Conservation (phyloP, 495 filamentous ascomycete species). For the Aspergillus kassunensis region DNA sequence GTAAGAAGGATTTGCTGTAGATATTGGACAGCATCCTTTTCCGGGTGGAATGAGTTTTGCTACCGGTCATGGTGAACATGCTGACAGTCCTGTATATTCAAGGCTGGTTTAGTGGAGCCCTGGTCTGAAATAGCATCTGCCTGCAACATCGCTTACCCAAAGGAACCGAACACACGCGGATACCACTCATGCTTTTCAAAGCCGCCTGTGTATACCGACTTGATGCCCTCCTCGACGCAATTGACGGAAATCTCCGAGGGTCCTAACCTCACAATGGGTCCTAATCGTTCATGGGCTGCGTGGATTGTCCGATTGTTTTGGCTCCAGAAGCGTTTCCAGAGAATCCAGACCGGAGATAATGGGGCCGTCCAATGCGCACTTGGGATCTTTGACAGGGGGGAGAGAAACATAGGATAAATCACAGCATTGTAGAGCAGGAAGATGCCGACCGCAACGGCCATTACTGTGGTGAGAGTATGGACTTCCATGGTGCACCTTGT, state of each 20-base stretch:
- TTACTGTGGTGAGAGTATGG: constrained; percentile 17
- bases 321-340: constrained; percentile 52
- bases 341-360: constrained; percentile 66
- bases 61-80: constrained; percentile 51
- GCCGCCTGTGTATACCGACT: constrained; percentile 67
- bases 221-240: constrained; percentile 57
- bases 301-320: constrained; percentile 60
- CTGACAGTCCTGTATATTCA: constrained; percentile 36
- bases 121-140: background rate
- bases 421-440: constrained; percentile 52
- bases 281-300: constrained; percentile 51
- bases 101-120: background rate
- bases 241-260: constrained; percentile 59
- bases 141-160: constrained; percentile 31
- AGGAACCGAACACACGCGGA: constrained; percentile 46
- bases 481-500: constrained; percentile 31
- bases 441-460: constrained; percentile 14
- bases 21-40: constrained; percentile 54
- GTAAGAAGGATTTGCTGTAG: constrained; percentile 58
- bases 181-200: constrained; percentile 79
- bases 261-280: constrained; percentile 51
- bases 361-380: constrained; percentile 65
- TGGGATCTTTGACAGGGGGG: constrained; percentile 65
- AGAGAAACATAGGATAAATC: constrained; percentile 60
- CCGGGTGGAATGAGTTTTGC: constrained; percentile 45